These are phyloP conservation scores for Xanthoconium purpureum DNA, from an alignment of 768 basidiomycete genomes.

Conservation along the genomic window DNA sequence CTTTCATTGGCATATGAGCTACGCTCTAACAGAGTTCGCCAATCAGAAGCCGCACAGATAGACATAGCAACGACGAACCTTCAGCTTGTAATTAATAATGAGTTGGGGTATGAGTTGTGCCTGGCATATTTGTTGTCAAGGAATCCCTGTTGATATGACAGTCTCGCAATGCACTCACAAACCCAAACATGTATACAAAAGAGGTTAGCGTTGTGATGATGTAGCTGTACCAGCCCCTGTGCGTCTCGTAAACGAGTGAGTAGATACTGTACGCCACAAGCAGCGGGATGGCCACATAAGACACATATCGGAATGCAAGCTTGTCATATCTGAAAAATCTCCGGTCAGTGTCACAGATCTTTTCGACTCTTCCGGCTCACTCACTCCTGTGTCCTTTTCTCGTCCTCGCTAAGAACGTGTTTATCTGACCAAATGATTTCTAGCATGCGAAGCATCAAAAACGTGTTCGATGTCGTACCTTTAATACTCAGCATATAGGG, in stretches of 20 bases:
- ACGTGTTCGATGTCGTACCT: constrained; percentile 45
- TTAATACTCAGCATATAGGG: constrained; percentile 82
- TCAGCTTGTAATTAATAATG: constrained; percentile 97
- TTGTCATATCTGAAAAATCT: constrained; percentile 66
- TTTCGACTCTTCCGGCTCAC: constrained; percentile 30
- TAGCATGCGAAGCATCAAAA: constrained; percentile 8
- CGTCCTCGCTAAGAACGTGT: constrained; percentile 93
- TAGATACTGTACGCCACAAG: constrained; percentile 76
- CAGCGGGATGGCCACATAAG: constrained; percentile 82
- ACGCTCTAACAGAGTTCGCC: constrained; percentile 59
- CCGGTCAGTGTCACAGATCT: constrained; percentile 11
- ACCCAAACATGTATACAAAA: constrained; percentile 96
- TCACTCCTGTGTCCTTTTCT: constrained; percentile 96
- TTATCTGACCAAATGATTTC: constrained; percentile 56
- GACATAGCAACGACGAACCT: constrained; percentile 47
- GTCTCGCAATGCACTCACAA: constrained; percentile 57
- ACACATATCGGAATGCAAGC: constrained; percentile 92
- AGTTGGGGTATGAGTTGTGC: constrained; percentile 83
- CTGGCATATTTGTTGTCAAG: constrained; percentile 37
- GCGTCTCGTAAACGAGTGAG: constrained; percentile 77
- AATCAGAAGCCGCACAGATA: constrained; percentile 6
- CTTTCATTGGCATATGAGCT: constrained; percentile 98
- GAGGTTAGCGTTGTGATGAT: constrained; percentile 89
- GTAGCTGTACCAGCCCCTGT: constrained; percentile 96
- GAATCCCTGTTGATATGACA: neutral